Conservation (phyloP, 805 yeast species). For the Saturnispora serradocipensis region DNA sequence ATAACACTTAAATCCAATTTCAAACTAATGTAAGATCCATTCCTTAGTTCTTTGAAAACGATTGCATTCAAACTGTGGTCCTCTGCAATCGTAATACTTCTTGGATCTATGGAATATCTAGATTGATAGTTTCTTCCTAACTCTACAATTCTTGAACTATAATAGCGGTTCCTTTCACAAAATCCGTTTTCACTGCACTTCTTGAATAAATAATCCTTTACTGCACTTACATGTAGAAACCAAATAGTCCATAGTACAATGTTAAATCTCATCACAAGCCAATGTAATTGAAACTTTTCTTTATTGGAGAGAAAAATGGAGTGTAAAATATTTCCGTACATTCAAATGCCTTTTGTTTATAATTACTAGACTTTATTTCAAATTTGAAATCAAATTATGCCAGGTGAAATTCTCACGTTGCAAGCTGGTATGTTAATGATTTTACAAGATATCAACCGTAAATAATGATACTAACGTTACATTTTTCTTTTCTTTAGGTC, state of each 20-base stretch:
- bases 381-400: slow-evolving; percentile 23
- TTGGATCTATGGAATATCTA: slow-evolving; percentile 34
- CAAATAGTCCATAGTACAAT: neutral
- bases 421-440: slow-evolving; percentile 40
- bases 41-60: slow-evolving; percentile 37
- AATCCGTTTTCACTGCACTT: slow-evolving; percentile 76
- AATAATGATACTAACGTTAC: slow-evolving; percentile 8
- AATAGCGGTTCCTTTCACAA: slow-evolving; percentile 69
- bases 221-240: slow-evolving; percentile 26
- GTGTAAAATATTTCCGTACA: neutral
- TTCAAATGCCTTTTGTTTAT: neutral
- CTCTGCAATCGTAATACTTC: slow-evolving; percentile 24
- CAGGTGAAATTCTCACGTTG: slow-evolving; percentile 60
- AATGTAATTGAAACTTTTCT: neutral
- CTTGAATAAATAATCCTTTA: slow-evolving; percentile 62
- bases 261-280: neutral
- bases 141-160: slow-evolving; percentile 35
- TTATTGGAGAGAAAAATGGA: neutral
- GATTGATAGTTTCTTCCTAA: slow-evolving; percentile 22
- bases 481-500: slow-evolving; percentile 38
- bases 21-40: slow-evolving; percentile 34
- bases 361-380: neutral
- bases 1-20: slow-evolving; percentile 53
- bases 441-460: neutral
- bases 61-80: slow-evolving; percentile 34